Percentiles rank a stretch among this genome's conserved stretches.
Conservation (phyloP, 345 rosid species). For the Murraya paniculata region DNA sequence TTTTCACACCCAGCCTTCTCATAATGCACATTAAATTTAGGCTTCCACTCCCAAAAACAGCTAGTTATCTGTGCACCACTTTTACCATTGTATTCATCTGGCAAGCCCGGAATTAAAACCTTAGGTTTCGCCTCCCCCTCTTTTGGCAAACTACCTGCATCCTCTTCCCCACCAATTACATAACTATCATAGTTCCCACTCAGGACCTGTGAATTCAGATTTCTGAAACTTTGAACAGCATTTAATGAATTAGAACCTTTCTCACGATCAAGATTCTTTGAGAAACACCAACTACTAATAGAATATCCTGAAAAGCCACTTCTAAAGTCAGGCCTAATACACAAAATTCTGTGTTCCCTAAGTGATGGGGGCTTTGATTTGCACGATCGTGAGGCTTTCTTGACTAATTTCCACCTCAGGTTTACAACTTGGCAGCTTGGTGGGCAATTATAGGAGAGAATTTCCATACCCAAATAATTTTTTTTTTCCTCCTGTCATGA, state of each 20-base stretch:
- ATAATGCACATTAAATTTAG: conserved; percentile 67
- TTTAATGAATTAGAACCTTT: conserved; percentile 18
- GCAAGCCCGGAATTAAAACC: conserved; percentile 73
- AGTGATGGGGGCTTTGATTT: conserved; percentile 24
- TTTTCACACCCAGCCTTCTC: conserved; percentile 73
- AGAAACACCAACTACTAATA: conserved; percentile 4
- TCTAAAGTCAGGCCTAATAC: conserved; percentile 20
- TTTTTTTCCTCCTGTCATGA: conserved; percentile 27
- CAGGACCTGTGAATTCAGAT: conserved; percentile 30
- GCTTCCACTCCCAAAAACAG: conserved; percentile 82
- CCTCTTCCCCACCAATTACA: conserved; percentile 58
- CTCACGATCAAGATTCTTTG: conserved; percentile 8
- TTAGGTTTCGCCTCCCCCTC: conserved; percentile 38
- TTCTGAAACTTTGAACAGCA: conserved; percentile 19
- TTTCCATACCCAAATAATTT: conserved; percentile 49
- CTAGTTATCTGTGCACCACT: conserved; percentile 48
- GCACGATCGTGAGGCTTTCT: conserved; percentile 22
- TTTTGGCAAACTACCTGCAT: conserved; percentile 26
- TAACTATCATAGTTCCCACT: conserved; percentile 45
- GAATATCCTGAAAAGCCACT: conserved; percentile 27
- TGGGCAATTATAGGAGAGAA: conserved; percentile 43
- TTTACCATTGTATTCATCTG: conserved; percentile 56
- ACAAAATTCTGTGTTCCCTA: conserved; percentile 20
- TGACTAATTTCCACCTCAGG: conserved; percentile 29
- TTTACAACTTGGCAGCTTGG: conserved; percentile 31